These are phyloP conservation scores for Noccaea caerulescens DNA, from an alignment of 345 rosid genomes.

Conservation along the genomic window DNA sequence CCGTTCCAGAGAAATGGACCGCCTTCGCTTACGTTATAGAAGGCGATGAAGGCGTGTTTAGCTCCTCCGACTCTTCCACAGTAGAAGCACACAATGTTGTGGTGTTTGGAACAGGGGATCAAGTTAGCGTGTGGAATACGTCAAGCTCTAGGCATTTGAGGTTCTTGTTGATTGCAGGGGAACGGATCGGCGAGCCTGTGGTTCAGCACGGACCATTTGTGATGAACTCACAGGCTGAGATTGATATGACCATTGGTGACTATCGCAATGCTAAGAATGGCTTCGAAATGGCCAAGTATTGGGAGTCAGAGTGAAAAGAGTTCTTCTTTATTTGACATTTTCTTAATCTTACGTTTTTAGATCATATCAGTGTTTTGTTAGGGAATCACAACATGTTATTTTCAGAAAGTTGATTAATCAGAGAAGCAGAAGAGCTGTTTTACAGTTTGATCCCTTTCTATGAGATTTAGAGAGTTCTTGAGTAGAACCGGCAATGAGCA, in stretches of 20 bases:
- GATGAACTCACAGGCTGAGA: conserved; percentile 84
- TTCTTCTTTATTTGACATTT: not conserved
- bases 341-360: not conserved
- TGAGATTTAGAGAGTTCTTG: too few relatives aligned
- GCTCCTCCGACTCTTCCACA: conserved; percentile 45
- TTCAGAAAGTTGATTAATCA: not conserved
- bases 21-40: conserved; percentile 66
- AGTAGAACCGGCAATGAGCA: too few relatives aligned
- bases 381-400: not conserved
- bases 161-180: conserved; percentile 69
- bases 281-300: conserved; percentile 71
- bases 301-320: conserved; percentile 47
- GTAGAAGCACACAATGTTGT: conserved; percentile 55
- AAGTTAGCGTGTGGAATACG: conserved; percentile 63
- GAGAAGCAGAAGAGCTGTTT: not conserved
- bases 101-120: conserved; percentile 67
- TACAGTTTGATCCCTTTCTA: not conserved
- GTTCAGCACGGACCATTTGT: conserved; percentile 85
- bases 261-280: conserved; percentile 65
- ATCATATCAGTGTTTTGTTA: not conserved
- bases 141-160: conserved; percentile 55
- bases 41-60: conserved; percentile 68
- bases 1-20: conserved; percentile 74
- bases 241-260: conserved; percentile 73
- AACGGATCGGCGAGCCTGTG: conserved; percentile 75